Evolutionary conservation across 768 basidiomycete species (phyloP), one percentile per base, ranked within the genome.

Genomic region (Tulasnella sp.): DNA sequence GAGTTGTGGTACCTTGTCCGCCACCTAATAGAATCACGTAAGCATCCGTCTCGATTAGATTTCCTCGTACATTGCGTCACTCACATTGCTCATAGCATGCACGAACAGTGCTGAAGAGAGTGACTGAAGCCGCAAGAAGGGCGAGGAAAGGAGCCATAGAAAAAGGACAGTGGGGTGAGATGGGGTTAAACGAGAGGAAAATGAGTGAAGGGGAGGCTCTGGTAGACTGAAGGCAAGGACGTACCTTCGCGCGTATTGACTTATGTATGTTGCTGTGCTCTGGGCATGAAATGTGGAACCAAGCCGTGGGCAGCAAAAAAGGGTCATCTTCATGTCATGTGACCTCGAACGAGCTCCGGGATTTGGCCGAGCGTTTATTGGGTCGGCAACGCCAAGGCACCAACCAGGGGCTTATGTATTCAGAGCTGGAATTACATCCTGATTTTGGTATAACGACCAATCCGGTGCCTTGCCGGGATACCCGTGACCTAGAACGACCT

Each of bases 1-100:
- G 22, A 22, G 20, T n/a, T 16, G 18, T n/a, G 5, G 14, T 44
- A 50, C 88, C 88, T 89, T 22, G 85, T 16, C 64, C 85, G 69
- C 83, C 86, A 8, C 83, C 85, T 34, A 31, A 77, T 54, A 18
- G 41, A 12, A 9, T 4, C 54, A 0, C 22, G 54, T 54, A 9
- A 54, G 12, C 54, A 54, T 54, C n/a, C 24, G 24, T 12, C n/a
- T 24, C 7, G 54, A 12, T 1, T 14, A 34, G 9, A 69, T 69
- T 18, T 40, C 7, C 22, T 3, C 41, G 31, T 2, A 8, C 3
- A 50, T 5, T 44, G 2, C 14, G 24, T 11, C 40, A 37, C 76
- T 60, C 12, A 77, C 76, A 77, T 12, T 77, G 76, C 76, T 77
- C 76, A 14, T 64, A 77, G 76, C 76, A 77, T 44, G 76, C 58